phyloP scores from a whole-genome alignment of 345 rosid species.

The Populus ilicifolia region DNA sequence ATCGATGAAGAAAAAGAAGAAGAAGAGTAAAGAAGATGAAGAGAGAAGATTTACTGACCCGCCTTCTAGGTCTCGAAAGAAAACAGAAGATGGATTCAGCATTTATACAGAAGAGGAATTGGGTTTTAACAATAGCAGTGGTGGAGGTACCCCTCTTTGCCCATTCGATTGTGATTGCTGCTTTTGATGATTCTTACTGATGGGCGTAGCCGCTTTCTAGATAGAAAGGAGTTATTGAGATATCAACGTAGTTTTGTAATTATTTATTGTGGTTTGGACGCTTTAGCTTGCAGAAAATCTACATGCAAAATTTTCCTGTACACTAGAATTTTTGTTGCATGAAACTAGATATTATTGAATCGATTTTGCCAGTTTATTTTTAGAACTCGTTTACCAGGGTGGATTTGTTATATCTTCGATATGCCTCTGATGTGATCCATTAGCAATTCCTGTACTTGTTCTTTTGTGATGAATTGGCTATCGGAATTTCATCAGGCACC shows the following conservation, averaged over 20 bases:
- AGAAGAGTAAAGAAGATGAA: conserved; percentile 6
- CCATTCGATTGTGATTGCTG: conserved; percentile 92
- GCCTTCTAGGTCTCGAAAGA: conserved; percentile 37
- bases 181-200: conserved; percentile 32
- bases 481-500: neutral
- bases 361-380: neutral
- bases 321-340: neutral
- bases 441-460: neutral
- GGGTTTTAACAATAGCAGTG: conserved; percentile 46
- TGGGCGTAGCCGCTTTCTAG: neutral
- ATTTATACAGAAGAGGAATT: conserved; percentile 70
- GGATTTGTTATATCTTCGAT: neutral
- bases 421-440: neutral
- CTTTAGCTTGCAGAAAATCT: neutral
- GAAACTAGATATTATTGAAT: neutral
- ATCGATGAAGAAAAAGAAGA: neutral
- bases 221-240: neutral
- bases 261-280: neutral
- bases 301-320: neutral
- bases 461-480: neutral
- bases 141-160: conserved; percentile 64
- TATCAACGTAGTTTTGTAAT: neutral
- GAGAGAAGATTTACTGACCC: conserved; percentile 12
- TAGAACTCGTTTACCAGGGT: neutral
- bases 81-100: conserved; percentile 49